Conservation (phyloP, 2,329 filamentous ascomycete species). For the Ascosphaera apis region DNA sequence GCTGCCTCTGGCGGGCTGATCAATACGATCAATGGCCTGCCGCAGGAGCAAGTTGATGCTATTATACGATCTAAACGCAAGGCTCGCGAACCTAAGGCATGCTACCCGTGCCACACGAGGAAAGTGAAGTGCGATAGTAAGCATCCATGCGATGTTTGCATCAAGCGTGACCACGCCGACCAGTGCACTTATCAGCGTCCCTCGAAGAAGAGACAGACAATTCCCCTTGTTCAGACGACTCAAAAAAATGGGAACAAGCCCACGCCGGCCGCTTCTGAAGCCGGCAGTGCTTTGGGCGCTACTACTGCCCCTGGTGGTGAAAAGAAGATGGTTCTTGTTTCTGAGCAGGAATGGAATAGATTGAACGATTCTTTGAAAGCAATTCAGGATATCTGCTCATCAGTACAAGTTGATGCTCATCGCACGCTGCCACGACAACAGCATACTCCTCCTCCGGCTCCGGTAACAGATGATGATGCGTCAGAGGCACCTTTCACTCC, state of each 20-base stretch:
- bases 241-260: background rate
- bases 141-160: slow-evolving; percentile 24
- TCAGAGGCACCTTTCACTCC: background rate
- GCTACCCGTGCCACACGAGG: slow-evolving; percentile 23
- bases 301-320: slow-evolving; percentile 3
- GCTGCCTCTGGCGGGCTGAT: slow-evolving; percentile 3
- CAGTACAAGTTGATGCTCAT: slow-evolving; percentile 13
- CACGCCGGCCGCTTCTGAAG: background rate
- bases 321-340: slow-evolving; percentile 14
- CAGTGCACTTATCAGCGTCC: slow-evolving; percentile 27
- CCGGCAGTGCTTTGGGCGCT: background rate
- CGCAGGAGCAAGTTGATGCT: slow-evolving; percentile 23
- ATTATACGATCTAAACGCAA: slow-evolving; percentile 26
- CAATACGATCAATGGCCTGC: slow-evolving; percentile 17
- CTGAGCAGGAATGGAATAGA: slow-evolving; percentile 22
- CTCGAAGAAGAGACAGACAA: slow-evolving; percentile 20
- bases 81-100: slow-evolving; percentile 24
- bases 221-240: slow-evolving; percentile 4
- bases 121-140: slow-evolving; percentile 28
- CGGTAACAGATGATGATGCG: slow-evolving; percentile 10
- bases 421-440: background rate
- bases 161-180: slow-evolving; percentile 26
- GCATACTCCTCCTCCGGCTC: slow-evolving; percentile 3
- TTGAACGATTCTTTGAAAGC: slow-evolving; percentile 19
- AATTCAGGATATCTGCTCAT: slow-evolving; percentile 12